Percentiles rank a stretch among this genome's conserved stretches.
Evolutionary conservation across 176 grass and related monocot species (phyloP).

Genomic region (Cenchrus americanus): DNA sequence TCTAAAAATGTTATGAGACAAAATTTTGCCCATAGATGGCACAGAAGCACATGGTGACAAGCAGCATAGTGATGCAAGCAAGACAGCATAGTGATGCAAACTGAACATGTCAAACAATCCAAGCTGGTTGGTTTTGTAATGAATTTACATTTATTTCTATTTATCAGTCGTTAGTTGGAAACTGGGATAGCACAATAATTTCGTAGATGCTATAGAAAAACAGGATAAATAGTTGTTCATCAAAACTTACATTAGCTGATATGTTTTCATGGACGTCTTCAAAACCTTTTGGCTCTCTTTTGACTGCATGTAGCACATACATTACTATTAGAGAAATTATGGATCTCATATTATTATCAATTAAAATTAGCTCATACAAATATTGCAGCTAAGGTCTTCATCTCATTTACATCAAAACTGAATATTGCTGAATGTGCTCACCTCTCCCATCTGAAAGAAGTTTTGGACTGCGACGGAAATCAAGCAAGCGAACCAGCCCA

Average conservation of each 20-base stretch:
- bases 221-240: neutral
- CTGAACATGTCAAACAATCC: neutral
- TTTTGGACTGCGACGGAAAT: slow-evolving; percentile 75
- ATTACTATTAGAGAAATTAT: slow-evolving; percentile 31
- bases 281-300: slow-evolving; percentile 50
- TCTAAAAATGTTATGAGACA: slow-evolving; percentile 25
- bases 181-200: neutral
- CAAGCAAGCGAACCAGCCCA: slow-evolving; percentile 77
- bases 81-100: slow-evolving; percentile 3
- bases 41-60: neutral
- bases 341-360: slow-evolving; percentile 15
- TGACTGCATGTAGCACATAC: slow-evolving; percentile 50
- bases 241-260: slow-evolving; percentile 47
- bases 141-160: neutral
- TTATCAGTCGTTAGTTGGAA: neutral
- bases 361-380: slow-evolving; percentile 15
- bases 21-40: neutral
- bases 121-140: slow-evolving; percentile 21
- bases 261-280: slow-evolving; percentile 33
- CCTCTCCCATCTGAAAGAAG: slow-evolving; percentile 76
- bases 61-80: slow-evolving; percentile 12
- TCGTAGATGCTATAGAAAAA: neutral
- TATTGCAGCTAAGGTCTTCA: slow-evolving; percentile 12
- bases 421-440: slow-evolving; percentile 43
- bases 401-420: slow-evolving; percentile 4